Conservation (phyloP, 306 rosid genomes). For the Mimosa bimucronata region DNA sequence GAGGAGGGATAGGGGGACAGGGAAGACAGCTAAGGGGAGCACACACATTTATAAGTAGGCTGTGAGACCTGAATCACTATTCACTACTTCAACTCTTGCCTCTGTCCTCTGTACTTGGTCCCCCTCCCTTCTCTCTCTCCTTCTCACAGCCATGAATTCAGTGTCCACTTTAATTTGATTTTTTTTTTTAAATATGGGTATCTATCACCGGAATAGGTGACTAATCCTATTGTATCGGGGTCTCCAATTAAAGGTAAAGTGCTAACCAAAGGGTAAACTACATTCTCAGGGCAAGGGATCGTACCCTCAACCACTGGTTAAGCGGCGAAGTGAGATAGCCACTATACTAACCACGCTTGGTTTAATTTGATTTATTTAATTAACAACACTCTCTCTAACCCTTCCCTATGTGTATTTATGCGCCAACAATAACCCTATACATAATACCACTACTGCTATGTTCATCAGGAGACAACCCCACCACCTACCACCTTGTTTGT, state of each 20-base stretch:
- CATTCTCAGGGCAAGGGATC: no score
- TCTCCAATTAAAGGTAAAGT: no score
- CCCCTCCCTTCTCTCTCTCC: conserved; percentile 37
- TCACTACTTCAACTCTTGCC: conserved; percentile 24
- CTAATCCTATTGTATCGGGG: no score
- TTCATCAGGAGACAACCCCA: not conserved
- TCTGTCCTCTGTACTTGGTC: conserved; percentile 45
- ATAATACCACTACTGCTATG: not conserved
- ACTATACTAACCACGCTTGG: no score
- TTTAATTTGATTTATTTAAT: no score
- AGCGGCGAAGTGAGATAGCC: no score
- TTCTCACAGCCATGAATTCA: conserved; percentile 60
- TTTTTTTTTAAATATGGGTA: no score
- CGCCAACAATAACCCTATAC: conserved; percentile 11
- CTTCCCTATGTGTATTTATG: not conserved
- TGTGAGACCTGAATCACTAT: conserved; percentile 40
- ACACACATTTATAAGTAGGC: conserved; percentile 43
- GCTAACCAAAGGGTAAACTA: no score
- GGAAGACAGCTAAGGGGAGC: conserved; percentile 56
- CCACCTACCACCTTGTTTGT: no score
- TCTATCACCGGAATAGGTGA: no score
- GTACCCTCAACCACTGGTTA: no score
- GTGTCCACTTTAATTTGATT: conserved; percentile 47
- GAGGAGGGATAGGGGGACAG: conserved; percentile 37
- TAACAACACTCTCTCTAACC: not conserved